Base-by-base conservation (phyloP, 2,329 filamentous ascomycete genomes). In the Mycocentrospora acerina region DNA sequence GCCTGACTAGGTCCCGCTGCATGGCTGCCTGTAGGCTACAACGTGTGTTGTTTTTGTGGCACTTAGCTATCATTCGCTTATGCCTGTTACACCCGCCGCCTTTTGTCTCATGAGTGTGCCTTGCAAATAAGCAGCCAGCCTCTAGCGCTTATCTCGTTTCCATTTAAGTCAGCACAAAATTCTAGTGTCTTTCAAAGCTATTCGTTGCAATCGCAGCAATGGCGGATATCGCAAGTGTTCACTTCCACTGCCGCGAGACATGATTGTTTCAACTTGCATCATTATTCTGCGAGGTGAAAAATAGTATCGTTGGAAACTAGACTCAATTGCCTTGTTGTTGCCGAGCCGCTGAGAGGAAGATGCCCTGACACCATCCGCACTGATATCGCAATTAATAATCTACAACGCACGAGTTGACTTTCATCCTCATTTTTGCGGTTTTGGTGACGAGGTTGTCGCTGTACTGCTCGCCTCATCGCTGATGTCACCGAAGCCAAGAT, bases 401-500 rank as follows among this genome's bases (percentile, higher is more conserved):
- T 60, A 62, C 30, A 51, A 51, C 26, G 42, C 45, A 36, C 49
- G 53, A 35, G 51, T 47, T 36, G 52, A 60, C 49, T 56, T 47
- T 41, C 53, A 44, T 29, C 31, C 38, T 46, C 56, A 48, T 33
- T 48, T 33, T 42, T 55, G 53, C 32, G 48, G 38, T 55, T 57
- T 35, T 35, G 45, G 54, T 15, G 56, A 42, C 50, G 53, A 41
- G 45, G 57, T 60, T 56, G 51, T 57, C 58, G 53, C 51, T 7
- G 44, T 42, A 51, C 53, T 14, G 24, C 28, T 39, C 13, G 43
- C 42, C 18, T 32, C 32, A 34, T 59, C 52, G n/a, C 49, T 67
- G 29, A 80, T 76, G 43, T 79, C 75, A 5, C 75, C 72, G 55
- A 95, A 93, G 0, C 93, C 93, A 27, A 98, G 74, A 62, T 98